Evolutionary conservation across 306 rosid genomes (phyloP).

Genomic region (Lupinus albus): DNA sequence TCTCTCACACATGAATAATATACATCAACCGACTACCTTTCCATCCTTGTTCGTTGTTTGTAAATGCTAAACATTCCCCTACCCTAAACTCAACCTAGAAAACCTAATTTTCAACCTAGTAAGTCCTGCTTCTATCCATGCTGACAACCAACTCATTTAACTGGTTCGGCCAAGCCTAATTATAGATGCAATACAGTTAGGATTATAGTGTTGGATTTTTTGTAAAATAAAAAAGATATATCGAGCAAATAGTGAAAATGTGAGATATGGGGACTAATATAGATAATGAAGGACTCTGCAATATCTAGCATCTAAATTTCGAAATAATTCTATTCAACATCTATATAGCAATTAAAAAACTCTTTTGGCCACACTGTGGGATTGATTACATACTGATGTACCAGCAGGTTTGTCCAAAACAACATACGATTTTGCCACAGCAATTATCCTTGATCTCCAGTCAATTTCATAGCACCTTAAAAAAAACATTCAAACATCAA

Average conservation of each 20-base stretch:
- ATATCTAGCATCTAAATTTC: conserved; percentile 9
- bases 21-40: conserved; percentile 2
- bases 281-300: not conserved
- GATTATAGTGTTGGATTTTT: conserved; percentile 2
- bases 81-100: not conserved
- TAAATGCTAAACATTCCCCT: not conserved
- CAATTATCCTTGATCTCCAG: conserved; percentile 85
- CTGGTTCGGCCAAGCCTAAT: conserved; percentile 7
- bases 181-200: not conserved
- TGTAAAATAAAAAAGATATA: conserved; percentile 2
- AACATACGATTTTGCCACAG: conserved; percentile 72
- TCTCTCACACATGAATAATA: no score
- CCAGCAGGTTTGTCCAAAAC: conserved; percentile 96
- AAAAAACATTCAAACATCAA: conserved; percentile 41
- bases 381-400: conserved; percentile 73
- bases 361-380: conserved; percentile 32
- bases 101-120: conserved; percentile 28
- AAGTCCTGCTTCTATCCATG: conserved; percentile 8
- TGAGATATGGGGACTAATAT: not conserved
- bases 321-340: conserved; percentile 12
- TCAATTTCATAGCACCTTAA: conserved; percentile 90
- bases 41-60: not conserved
- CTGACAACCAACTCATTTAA: conserved; percentile 5
- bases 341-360: conserved; percentile 2
- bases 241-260: not conserved